A percentile compares a stretch with the other conserved stretches of the same genome.
These are phyloP conservation scores for Monosporascus sp. DNA, from an alignment of 2,329 filamentous ascomycete species.

Conservation along the genomic window DNA sequence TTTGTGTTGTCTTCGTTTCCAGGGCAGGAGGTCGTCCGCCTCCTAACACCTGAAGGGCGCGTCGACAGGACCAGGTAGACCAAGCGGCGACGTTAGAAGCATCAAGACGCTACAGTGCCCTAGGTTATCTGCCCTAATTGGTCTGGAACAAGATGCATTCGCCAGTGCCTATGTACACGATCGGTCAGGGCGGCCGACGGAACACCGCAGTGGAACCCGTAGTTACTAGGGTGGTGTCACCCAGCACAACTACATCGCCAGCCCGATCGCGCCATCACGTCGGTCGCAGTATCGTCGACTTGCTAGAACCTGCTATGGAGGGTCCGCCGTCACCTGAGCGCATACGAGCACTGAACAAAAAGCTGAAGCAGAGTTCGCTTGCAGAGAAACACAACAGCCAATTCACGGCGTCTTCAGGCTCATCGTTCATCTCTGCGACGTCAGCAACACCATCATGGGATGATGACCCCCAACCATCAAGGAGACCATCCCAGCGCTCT, in stretches of 20 bases:
- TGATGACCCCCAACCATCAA: slow-evolving; percentile 45
- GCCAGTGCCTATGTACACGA: neutral
- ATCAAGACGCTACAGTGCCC: neutral
- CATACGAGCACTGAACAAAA: slow-evolving; percentile 48
- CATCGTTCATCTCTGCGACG: slow-evolving; percentile 44
- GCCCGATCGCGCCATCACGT: slow-evolving; percentile 8
- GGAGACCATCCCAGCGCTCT: slow-evolving; percentile 53
- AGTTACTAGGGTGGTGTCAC: slow-evolving; percentile 3
- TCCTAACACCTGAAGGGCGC: neutral
- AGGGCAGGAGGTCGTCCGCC: neutral
- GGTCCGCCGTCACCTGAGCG: slow-evolving; percentile 56
- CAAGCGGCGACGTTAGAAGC: neutral
- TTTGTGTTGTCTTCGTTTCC: neutral
- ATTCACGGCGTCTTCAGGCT: slow-evolving; percentile 48
- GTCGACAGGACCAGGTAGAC: neutral
- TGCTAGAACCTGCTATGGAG: slow-evolving; percentile 54
- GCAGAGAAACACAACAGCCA: slow-evolving; percentile 42
- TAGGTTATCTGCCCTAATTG: neutral
- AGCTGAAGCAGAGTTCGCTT: slow-evolving; percentile 51
- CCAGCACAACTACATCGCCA: slow-evolving; percentile 6
- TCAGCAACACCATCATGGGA: slow-evolving; percentile 48
- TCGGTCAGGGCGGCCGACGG: neutral
- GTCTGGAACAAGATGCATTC: neutral
- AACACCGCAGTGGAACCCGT: neutral
- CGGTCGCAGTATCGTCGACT: slow-evolving; percentile 29